Base-by-base conservation (phyloP, 305 asterid species). In the Fraxinus velutina region DNA sequence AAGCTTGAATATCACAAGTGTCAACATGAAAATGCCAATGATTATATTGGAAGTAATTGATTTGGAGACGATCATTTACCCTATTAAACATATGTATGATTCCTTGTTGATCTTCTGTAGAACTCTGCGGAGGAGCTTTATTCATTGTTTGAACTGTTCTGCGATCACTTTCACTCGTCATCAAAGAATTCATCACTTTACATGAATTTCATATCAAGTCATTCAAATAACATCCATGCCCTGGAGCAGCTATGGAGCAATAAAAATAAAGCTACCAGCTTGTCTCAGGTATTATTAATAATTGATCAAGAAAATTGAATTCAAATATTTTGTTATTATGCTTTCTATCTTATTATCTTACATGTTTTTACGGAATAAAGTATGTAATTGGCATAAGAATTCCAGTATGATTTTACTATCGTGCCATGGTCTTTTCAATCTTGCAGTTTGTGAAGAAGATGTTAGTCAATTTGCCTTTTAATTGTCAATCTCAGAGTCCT, bases 401-500 rank as follows among this genome's bases (percentile, higher is more conserved):
- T 42, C n/a, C 17, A 66, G 12, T 6, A 19, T 27, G 71, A 7
- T 79, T 82, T 47, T 73, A 29, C 29, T 47, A 64, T 82, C 62
- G 12, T 73, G 12, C 39, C 24, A 32, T 71, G 75, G 24, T n/a
- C 71, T 81, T 78, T 66, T 68, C 78, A 72, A 30, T 84, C 82
- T 68, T 89, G 90, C 92, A 94, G 98, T 94, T 93, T 88, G 94
- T 93, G 83, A 93, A 91, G 93, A 93, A 89, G 90, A 90, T 94
- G 90, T 82, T 94, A 79, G 79, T 90, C 86, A 80, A 89, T 83
- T 84, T 94, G 88, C 99, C 98, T 79, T 85, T 85, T 84, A 88
- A 89, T 82, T 93, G 98, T 75, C 97, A 95, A 88, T 91, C 96
- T 75, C 97, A 88, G 87, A 95, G 99, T 78, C 99, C 98, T 29